A percentile compares a stretch with the other conserved stretches of the same genome.
Conservation (phyloP, 805 yeast genomes). For the Wickerhamiella slavikovae region DNA sequence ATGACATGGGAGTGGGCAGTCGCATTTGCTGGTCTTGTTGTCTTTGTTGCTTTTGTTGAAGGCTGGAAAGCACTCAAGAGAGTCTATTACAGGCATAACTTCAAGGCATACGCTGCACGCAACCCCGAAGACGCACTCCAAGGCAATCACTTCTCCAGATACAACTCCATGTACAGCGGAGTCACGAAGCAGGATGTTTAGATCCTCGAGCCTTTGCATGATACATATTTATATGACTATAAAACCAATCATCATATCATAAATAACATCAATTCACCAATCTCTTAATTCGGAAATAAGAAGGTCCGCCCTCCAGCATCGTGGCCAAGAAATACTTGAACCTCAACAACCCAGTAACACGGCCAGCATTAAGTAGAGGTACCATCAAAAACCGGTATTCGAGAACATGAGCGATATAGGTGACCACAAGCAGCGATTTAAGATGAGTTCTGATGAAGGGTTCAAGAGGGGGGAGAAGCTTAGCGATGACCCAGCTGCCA, state of each 20-base stretch:
- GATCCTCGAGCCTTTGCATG: not conserved
- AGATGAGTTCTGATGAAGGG: too few species aligned
- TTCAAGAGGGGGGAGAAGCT: too few species aligned
- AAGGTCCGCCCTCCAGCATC: not conserved
- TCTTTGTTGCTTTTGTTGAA: constrained; percentile 44
- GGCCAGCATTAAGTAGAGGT: too few species aligned
- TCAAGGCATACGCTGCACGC: constrained; percentile 21
- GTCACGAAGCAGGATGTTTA: not conserved
- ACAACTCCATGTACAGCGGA: not conserved
- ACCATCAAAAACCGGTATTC: too few species aligned
- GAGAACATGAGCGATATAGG: too few species aligned
- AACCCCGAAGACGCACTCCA: constrained; percentile 36
- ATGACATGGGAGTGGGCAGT: constrained; percentile 71
- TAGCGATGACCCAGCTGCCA: too few species aligned
- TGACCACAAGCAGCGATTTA: too few species aligned
- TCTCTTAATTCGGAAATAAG: not conserved
- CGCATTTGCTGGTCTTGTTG: constrained; percentile 33
- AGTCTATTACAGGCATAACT: constrained; percentile 21
- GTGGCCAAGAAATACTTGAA: not conserved
- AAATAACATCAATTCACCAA: too few species aligned
- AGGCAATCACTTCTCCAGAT: constrained; percentile 1
- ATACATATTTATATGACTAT: too few species aligned
- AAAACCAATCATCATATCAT: too few species aligned
- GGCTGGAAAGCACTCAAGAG: constrained; percentile 49
- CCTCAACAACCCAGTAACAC: too few species aligned